Evolutionary conservation across 1,139 yeast genomes (phyloP).

Genomic region (Waltiozyma solani): DNA sequence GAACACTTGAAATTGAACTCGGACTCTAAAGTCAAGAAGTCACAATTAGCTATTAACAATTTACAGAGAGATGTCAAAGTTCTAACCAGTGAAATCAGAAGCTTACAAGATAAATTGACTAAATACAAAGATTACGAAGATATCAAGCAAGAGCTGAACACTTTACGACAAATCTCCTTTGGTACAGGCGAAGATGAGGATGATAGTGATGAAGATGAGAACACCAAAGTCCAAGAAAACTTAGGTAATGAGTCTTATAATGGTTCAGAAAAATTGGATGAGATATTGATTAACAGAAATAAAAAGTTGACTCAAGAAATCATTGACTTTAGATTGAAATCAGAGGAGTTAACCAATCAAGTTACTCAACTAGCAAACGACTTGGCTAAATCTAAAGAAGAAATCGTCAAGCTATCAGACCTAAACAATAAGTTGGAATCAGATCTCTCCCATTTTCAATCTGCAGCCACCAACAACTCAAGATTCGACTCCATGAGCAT

Average conservation of each 20-base stretch:
- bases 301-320: conserved; percentile 31
- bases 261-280: conserved; percentile 29
- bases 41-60: conserved; percentile 24
- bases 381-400: conserved; percentile 22
- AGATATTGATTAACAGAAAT: conserved; percentile 27
- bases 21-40: conserved; percentile 22
- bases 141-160: conserved; percentile 60
- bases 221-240: conserved; percentile 12
- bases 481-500: conserved; percentile 55
- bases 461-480: conserved; percentile 13
- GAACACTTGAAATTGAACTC: conserved; percentile 31
- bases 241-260: conserved; percentile 16
- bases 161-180: conserved; percentile 68
- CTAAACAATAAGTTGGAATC: conserved; percentile 58
- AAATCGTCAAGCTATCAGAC: conserved; percentile 32
- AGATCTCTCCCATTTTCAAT: conserved; percentile 49
- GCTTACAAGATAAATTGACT: conserved; percentile 33
- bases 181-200: conserved; percentile 34
- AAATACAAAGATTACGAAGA: conserved; percentile 62
- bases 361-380: conserved; percentile 14
- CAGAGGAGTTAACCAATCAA: conserved; percentile 18
- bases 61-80: conserved; percentile 28
- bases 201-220: conserved; percentile 14
- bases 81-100: conserved; percentile 35
- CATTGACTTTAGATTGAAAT: conserved; percentile 23